Evolutionary conservation across 805 yeast species (phyloP).

Genomic region (Lipomyces anomalus): DNA sequence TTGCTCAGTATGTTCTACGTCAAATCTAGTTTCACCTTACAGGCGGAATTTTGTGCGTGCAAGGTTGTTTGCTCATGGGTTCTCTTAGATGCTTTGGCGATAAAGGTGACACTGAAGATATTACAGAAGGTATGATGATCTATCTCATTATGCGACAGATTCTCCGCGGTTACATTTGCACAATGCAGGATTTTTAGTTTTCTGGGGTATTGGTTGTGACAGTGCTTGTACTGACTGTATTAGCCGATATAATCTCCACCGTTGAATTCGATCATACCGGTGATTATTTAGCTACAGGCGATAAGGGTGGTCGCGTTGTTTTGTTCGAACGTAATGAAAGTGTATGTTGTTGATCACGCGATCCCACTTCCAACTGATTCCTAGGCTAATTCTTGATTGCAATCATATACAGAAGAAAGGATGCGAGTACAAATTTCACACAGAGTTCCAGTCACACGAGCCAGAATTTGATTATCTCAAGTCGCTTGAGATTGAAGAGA

Average conservation of each 20-base stretch:
- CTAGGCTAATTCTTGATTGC: background rate
- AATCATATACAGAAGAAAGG: slow-evolving; percentile 46
- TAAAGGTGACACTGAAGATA: slow-evolving; percentile 91
- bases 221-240: background rate
- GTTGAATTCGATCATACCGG: slow-evolving; percentile 96
- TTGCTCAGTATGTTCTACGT: slow-evolving; percentile 27
- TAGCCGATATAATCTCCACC: slow-evolving; percentile 90
- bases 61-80: background rate
- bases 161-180: background rate
- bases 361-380: background rate
- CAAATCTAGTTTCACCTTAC: background rate
- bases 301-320: slow-evolving; percentile 96
- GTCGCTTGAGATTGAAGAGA: slow-evolving; percentile 94
- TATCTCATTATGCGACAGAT: background rate
- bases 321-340: slow-evolving; percentile 80
- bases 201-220: background rate
- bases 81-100: slow-evolving; percentile 78
- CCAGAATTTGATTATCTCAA: slow-evolving; percentile 97
- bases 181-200: background rate
- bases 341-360: slow-evolving; percentile 10
- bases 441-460: slow-evolving; percentile 97
- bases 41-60: background rate
- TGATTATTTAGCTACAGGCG: slow-evolving; percentile 95
- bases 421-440: slow-evolving; percentile 91
- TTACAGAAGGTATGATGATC: slow-evolving; percentile 34